Evolutionary conservation across 1,284 basidiomycete species (phyloP).

Genomic region (Butyriboletus appendiculatus): DNA sequence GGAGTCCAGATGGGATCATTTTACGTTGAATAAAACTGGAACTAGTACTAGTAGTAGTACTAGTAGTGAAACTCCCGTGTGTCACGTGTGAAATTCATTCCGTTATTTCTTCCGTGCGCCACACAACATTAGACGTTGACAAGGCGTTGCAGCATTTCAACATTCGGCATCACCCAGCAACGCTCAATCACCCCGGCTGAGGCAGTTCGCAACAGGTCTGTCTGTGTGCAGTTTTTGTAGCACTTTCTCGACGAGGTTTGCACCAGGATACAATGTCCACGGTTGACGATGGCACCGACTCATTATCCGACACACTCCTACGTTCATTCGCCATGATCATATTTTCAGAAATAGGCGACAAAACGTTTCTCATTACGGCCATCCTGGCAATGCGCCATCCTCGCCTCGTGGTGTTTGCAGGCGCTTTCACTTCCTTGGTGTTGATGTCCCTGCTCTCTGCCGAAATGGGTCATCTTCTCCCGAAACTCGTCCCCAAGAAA

Average conservation of each 20-base stretch:
- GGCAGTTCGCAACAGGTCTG: conserved; percentile 8
- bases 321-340: conserved; percentile 89
- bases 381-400: conserved; percentile 97
- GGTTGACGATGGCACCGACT: conserved; percentile 10
- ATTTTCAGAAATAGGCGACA: conserved; percentile 93
- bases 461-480: conserved; percentile 83
- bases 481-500: conserved; percentile 76
- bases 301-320: conserved; percentile 53
- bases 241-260: conserved; percentile 1
- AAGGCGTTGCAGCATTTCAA: background rate
- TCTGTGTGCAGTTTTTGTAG: background rate
- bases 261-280: conserved; percentile 21
- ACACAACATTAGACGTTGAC: background rate
- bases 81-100: too few species aligned
- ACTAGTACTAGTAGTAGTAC: too few species aligned
- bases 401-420: conserved; percentile 82
- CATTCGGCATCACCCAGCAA: background rate
- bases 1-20: too few species aligned
- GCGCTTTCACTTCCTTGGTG: conserved; percentile 86
- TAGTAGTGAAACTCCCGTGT: too few species aligned
- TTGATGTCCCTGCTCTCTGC: conserved; percentile 94
- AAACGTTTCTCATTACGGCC: conserved; percentile 96
- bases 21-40: too few species aligned
- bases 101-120: too few species aligned
- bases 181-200: background rate